Base-by-base conservation (phyloP, 1,284 basidiomycete species). In the Cutaneotrichosporon sp. region DNA sequence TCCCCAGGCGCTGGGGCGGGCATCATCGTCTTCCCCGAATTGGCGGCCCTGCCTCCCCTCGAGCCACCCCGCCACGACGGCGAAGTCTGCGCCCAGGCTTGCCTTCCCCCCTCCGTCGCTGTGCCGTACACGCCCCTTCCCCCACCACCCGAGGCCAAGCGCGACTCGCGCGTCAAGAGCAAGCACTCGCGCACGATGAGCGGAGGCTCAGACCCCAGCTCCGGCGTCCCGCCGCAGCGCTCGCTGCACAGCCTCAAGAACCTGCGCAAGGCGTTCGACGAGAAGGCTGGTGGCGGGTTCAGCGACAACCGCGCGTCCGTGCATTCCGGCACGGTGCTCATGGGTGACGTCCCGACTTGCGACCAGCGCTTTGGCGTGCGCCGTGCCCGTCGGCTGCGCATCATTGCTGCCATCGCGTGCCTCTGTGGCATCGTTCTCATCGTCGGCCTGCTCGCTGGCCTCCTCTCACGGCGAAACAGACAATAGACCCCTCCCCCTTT, bases 1-100 rank as follows among this genome's bases (percentile, higher is more conserved):
- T 16, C 25, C 16, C 59, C 50, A n/a, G 56, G 58, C 7, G 55
- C 53, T 5, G 62, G 62, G 6, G 45, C 58, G 13, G 63, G 63
- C n/a, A 51, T 69, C 38, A 67, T 65, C 25, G 67, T 69, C 50
- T 69, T 69, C 46, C 66, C 68, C 42, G 66, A 69, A 54, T 56
- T 67, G 10, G 60, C 63, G 0, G 54, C 58, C 0, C 56, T 57
- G 49, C 60, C 66, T 2, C 45, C 65, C 4, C 29, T 58, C 36
- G 56, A 56, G 33, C 54, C 58, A 6, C 53, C 60, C 13, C 25
- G 33, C 13, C 59, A 50, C 53, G 56, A 66, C 22, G 65, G 65
- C 42, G 65, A 66, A 22, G 49, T 66, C 25, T 63, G 61, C 46
- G 59, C 61, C 9, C 65, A 66, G 62, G 54, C 62, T 18, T 60